Base-by-base conservation (phyloP, 331 rosid genomes). In the Phaseolus coccineus region DNA sequence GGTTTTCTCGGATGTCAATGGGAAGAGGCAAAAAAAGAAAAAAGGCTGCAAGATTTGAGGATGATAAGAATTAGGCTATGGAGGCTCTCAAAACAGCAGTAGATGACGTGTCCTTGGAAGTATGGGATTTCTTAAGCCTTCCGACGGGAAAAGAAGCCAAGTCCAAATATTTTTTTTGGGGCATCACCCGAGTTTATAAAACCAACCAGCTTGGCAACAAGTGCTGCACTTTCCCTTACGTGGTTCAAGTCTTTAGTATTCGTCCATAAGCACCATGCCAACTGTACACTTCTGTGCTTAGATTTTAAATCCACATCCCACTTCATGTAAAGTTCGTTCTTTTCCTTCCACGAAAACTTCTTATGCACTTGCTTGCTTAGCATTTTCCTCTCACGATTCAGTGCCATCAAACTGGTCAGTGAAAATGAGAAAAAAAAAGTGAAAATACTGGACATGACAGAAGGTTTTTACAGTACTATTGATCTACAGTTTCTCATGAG, bases 361-460 rank as follows among this genome's bases (percentile, higher is more conserved):
- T 86, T 88, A 25, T 85, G 89, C 80, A 96, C 88, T 77, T 87
- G 83, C 90, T 81, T 93, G 76, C 93, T 85, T 69, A 96, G 85
- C 93, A 87, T 90, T 81, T 90, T 91, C 75, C 99, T 90, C 88
- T 93, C 98, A 3, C 85, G 88, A 57, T 83, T 84, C 52, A 93
- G 87, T 59, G 89, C 83, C 86, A 79, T 82, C 83, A 77, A 40
- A 81, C 96, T 93, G 88, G 76, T 63, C 62, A 13, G 9, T 66
- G 4, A 40, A 64, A 7, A 64, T 5, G 12, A 6, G 13, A 62
- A 15, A 15, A 46, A 33, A 11, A 14, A 2, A 0, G 44, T 31
- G n/a, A 30, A 27, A 30, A 61, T 31, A 14, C 11, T 28, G 19
- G 8, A 59, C 28, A 56, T 22, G 12, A 42, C 10, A 7, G 1